Base-by-base conservation (phyloP, 2,329 filamentous ascomycete genomes). In the Penicillium janthinellum region DNA sequence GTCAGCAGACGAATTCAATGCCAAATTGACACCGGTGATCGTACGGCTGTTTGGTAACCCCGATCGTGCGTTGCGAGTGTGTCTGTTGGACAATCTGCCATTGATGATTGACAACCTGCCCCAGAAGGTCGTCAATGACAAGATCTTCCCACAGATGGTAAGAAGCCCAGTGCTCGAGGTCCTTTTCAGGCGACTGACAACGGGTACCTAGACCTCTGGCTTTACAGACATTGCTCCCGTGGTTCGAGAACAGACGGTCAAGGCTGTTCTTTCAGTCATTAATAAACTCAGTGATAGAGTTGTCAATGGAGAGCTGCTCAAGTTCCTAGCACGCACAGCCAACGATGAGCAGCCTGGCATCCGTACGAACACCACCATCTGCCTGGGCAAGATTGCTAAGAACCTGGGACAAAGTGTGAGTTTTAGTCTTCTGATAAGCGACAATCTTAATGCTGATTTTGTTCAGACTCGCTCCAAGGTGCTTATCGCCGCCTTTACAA, bases 301-400 rank as follows among this genome's bases (percentile, higher is more conserved):
- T 7, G 89, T 98, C 67, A 99, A 99, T 67, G 94, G 95, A 56
- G 95, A 99, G 68, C 83, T 99, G 11, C 81, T 99, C 22, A 90
- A 90, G 68, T 90, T 96, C 71, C 83, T 99, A 31, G 95, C 95
- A 45, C 97, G 96, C 75, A 97, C 94, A 1, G 92, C 95, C 48
- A 99, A 98, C 69, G 95, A 99, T 64, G 95, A 98, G 69, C 94
- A 99, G 71, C 92, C 95, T 0, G 95, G 95, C 0, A 99, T 99
- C 65, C 87, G 95, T 62, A 99, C 95, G 8, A 99, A 99, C 74
- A 99, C 95, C 0, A 99, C 95, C 1, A 99, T 99, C 57, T 98
- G 94, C 73, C 79, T 99, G 0, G 95, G 95, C 22, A 98, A 97
- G 72, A 97, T 99, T 67, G 93, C 95, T 14, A 93, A 92, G 68